These are phyloP conservation scores for Rehmannia glutinosa DNA, from an alignment of 257 asterid species.

Conservation along the genomic window DNA sequence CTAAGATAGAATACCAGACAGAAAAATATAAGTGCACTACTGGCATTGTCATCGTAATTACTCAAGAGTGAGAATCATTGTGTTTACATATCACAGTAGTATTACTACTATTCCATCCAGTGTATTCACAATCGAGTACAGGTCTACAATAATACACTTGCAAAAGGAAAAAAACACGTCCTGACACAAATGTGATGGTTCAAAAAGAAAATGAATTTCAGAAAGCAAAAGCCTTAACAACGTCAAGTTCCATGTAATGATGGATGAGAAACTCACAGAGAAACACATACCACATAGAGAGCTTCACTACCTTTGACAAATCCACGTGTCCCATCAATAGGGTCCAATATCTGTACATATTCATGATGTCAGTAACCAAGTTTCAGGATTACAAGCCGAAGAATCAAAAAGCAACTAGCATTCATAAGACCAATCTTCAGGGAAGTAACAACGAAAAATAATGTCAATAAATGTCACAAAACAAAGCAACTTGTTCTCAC, in stretches of 20 bases:
- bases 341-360: conserved; percentile 81
- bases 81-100: neutral
- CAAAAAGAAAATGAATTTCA: conserved; percentile 1
- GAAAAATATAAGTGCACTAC: neutral
- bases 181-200: neutral
- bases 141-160: neutral
- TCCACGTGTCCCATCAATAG: conserved; percentile 96
- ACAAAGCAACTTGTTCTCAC: neutral
- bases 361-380: conserved; percentile 10
- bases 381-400: neutral
- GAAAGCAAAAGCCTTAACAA: conserved; percentile 8
- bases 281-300: conserved; percentile 84
- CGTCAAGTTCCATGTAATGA: conserved; percentile 13
- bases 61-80: neutral
- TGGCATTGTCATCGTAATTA: neutral
- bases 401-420: neutral
- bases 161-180: neutral
- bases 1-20: neutral
- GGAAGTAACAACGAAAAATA: neutral
- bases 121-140: conserved; percentile 3
- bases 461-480: neutral
- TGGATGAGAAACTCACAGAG: conserved; percentile 10
- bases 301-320: conserved; percentile 87
- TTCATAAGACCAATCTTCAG: neutral
- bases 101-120: neutral